These are phyloP conservation scores for Chlorophyllum brunneum DNA, from an alignment of 768 basidiomycete species.

Conservation along the genomic window DNA sequence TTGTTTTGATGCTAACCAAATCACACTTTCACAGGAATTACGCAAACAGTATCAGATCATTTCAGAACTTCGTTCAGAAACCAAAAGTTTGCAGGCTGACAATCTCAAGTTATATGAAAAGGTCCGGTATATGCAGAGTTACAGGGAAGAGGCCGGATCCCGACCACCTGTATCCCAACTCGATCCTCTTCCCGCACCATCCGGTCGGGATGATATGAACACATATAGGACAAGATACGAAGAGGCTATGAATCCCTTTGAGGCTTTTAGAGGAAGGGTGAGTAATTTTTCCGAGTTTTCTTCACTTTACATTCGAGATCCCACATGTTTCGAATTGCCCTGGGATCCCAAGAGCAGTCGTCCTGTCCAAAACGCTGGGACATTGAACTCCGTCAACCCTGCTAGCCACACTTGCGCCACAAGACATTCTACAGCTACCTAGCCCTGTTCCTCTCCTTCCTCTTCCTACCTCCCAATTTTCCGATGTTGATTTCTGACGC, in stretches of 20 bases:
- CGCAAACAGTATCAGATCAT: conserved; percentile 94
- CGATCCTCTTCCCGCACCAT: conserved; percentile 56
- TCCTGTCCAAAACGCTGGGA: neutral
- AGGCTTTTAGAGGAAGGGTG: conserved; percentile 93
- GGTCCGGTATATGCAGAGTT: conserved; percentile 97
- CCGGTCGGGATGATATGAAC: conserved; percentile 68
- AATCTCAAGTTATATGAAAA: conserved; percentile 99
- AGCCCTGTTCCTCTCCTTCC: neutral
- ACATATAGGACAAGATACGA: conserved; percentile 92
- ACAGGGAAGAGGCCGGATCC: conserved; percentile 68
- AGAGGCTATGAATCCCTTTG: conserved; percentile 97
- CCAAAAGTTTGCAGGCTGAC: conserved; percentile 88
- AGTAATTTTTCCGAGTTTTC: conserved; percentile 27
- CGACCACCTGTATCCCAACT: conserved; percentile 57
- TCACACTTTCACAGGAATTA: conserved; percentile 60
- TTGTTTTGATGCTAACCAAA: conserved; percentile 4
- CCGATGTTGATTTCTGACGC: conserved; percentile 1
- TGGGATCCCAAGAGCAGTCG: neutral
- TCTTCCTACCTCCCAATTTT: neutral
- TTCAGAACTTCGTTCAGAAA: conserved; percentile 88
- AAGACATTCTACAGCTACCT: neutral
- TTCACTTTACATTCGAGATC: neutral
- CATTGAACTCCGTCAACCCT: neutral
- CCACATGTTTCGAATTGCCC: neutral
- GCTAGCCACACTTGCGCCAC: neutral